These are phyloP conservation scores for bread wheat (Triticum aestivum) DNA, from an alignment of 176 grass and related monocot species.

Conservation along the genomic window DNA sequence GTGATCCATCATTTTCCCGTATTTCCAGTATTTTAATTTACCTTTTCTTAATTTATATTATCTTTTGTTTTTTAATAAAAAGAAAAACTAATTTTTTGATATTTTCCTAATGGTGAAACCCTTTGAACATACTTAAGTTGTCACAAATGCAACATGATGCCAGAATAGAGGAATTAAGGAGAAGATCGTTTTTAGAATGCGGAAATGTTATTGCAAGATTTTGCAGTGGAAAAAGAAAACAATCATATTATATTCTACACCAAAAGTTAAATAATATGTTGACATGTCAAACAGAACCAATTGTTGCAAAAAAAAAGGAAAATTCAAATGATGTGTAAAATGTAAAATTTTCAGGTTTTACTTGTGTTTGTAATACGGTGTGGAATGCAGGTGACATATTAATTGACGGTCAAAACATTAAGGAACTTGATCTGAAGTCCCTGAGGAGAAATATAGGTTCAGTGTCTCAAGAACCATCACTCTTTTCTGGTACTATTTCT, in stretches of 20 bases:
- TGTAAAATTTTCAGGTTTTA: neutral
- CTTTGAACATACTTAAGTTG: neutral
- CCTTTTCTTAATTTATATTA: neutral
- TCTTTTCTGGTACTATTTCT: slow-evolving; percentile 52
- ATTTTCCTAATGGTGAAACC: neutral
- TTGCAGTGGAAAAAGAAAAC: neutral
- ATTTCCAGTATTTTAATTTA: neutral
- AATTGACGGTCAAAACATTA: slow-evolving; percentile 52
- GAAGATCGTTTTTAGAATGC: neutral
- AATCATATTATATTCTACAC: neutral
- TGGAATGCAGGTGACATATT: slow-evolving; percentile 39
- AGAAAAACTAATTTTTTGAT: neutral
- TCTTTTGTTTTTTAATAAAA: neutral
- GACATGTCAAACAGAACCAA: neutral
- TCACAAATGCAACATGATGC: neutral
- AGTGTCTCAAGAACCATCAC: slow-evolving; percentile 49
- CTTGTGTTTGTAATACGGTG: neutral
- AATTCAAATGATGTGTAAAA: neutral
- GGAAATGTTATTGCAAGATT: neutral
- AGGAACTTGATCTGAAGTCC: slow-evolving; percentile 38
- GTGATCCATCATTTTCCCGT: neutral
- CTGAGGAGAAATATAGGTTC: slow-evolving; percentile 50
- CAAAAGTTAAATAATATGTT: neutral
- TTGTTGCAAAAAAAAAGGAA: neutral
- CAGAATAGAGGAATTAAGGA: neutral